These are phyloP conservation scores for Penicillium samsonianum DNA, from an alignment of 495 filamentous ascomycete species.

Conservation along the genomic window DNA sequence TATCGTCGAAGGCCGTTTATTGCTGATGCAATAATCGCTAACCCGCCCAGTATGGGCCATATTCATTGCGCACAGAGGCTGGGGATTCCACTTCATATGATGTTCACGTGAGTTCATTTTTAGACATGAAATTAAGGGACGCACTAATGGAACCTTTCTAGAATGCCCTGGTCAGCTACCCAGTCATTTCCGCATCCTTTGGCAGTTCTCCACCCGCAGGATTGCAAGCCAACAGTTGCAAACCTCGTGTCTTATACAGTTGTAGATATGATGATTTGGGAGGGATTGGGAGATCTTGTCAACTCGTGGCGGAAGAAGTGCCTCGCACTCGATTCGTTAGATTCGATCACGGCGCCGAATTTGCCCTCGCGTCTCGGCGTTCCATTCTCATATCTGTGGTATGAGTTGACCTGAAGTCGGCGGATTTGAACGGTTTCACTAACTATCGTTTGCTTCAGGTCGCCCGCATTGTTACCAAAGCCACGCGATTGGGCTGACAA, in stretches of 20 bases:
- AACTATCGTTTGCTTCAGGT: conserved; percentile 36
- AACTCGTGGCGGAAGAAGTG: conserved; percentile 68
- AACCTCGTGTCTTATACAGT: conserved; percentile 77
- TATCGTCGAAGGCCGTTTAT: conserved; percentile 63
- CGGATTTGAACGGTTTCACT: neutral
- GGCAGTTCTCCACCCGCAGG: conserved; percentile 54
- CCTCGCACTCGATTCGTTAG: conserved; percentile 67
- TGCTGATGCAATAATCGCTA: conserved; percentile 82
- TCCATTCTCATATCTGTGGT: conserved; percentile 82
- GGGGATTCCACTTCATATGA: conserved; percentile 76
- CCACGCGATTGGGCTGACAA: conserved; percentile 74
- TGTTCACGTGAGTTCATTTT: conserved; percentile 67
- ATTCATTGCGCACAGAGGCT: conserved; percentile 79
- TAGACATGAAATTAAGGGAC: neutral
- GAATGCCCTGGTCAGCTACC: conserved; percentile 65
- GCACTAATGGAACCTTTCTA: conserved; percentile 14
- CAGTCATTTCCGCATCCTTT: conserved; percentile 57
- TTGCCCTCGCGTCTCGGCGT: conserved; percentile 63
- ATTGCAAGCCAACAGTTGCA: conserved; percentile 55
- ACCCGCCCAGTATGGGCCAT: conserved; percentile 81
- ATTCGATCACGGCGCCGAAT: conserved; percentile 66
- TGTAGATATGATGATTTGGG: conserved; percentile 83
- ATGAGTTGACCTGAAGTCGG: neutral
- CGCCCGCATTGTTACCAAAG: conserved; percentile 77
- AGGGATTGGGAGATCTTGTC: conserved; percentile 74